Conservation (phyloP, 805 yeast species). For the Torulaspora franciscae region DNA sequence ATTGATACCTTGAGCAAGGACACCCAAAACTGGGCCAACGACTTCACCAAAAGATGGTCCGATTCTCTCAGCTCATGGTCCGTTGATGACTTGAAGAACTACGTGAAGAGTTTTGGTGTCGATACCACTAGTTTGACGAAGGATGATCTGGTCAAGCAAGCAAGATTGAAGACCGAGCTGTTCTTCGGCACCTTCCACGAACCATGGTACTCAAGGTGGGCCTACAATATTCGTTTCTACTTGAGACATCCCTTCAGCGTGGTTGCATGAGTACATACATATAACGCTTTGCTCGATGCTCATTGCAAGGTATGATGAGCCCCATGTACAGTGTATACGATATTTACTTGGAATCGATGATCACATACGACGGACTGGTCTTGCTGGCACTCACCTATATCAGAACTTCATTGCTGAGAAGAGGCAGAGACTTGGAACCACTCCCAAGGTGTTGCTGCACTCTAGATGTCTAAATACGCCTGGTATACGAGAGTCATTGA, state of each 20-base stretch:
- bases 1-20: constrained; percentile 13
- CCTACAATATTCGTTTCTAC: constrained; percentile 9
- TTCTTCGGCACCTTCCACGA: constrained; percentile 30
- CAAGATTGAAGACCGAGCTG: constrained; percentile 41
- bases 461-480: constrained; percentile 49
- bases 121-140: constrained; percentile 24
- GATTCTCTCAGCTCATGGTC: constrained; percentile 40
- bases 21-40: constrained; percentile 17
- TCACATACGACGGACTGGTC: neutral
- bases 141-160: constrained; percentile 38
- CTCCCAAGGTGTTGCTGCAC: neutral
- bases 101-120: constrained; percentile 42
- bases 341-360: neutral
- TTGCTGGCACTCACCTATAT: neutral
- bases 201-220: constrained; percentile 29
- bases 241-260: constrained; percentile 7
- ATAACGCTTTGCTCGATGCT: neutral
- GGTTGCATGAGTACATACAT: neutral
- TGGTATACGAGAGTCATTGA: constrained; percentile 76
- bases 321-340: neutral
- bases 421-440: neutral
- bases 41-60: constrained; percentile 20
- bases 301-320: neutral
- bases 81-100: constrained; percentile 40
- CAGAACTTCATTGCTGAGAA: neutral